Percentiles rank a stretch among this genome's conserved stretches.
phyloP scores from a whole-genome alignment of 192 early-diverging fungal species.

The Backusella sp. region DNA sequence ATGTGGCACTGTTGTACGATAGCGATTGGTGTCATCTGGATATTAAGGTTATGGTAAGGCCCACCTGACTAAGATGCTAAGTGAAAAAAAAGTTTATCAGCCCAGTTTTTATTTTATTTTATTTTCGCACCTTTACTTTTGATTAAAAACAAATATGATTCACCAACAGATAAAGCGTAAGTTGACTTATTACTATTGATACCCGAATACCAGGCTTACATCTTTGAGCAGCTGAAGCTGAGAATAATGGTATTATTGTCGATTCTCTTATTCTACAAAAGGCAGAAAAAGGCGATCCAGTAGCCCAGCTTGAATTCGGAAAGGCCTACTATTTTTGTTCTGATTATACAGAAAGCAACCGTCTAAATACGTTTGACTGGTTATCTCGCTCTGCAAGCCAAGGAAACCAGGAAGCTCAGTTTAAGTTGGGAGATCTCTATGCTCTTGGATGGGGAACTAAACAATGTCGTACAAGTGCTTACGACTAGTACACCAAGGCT shows the following conservation, averaged over 20 bases:
- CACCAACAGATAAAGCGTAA: too few species aligned
- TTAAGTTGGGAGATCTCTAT: neutral
- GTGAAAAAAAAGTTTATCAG: too few species aligned
- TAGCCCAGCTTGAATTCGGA: neutral
- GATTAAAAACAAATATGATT: too few species aligned
- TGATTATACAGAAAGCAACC: neutral
- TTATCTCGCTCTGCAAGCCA: neutral
- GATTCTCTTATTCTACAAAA: neutral
- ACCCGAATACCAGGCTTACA: neutral
- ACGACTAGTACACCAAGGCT: neutral
- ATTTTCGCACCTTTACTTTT: too few species aligned
- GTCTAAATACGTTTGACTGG: neutral
- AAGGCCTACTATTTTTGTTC: neutral
- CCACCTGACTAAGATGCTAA: too few species aligned
- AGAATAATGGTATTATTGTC: neutral
- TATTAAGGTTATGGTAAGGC: too few species aligned
- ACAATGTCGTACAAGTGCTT: neutral
- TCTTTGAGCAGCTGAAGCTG: neutral
- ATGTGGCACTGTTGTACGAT: too few species aligned
- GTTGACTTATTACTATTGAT: too few species aligned
- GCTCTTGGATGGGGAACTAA: neutral
- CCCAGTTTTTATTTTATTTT: too few species aligned
- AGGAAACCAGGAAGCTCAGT: neutral
- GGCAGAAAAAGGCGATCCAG: neutral
- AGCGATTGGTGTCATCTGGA: too few species aligned